Conservation (phyloP, 805 yeast genomes). For the Isabelozyma pseudorhagii region DNA sequence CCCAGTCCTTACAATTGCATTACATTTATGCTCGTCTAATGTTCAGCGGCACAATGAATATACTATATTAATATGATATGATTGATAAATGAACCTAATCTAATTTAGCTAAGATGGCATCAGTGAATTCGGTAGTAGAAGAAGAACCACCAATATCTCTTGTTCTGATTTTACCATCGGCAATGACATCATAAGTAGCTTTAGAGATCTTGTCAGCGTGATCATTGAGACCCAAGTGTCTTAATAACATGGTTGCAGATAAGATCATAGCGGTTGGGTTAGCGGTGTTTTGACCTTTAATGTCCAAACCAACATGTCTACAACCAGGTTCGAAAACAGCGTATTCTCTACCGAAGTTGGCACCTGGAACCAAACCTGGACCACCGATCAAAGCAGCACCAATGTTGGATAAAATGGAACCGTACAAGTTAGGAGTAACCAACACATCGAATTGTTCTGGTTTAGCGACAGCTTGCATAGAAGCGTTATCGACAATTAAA, state of each 20-base stretch:
- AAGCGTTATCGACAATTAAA: constrained; percentile 97
- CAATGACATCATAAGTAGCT: constrained; percentile 87
- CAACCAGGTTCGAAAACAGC: constrained; percentile 99
- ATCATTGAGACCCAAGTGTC: constrained; percentile 87
- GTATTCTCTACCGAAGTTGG: constrained; percentile 94
- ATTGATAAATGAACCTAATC: constrained; percentile 15
- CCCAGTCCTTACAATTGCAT: no score
- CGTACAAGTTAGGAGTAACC: constrained; percentile 97
- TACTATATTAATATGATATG: neutral
- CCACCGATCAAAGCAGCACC: constrained; percentile 98
- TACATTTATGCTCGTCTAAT: neutral
- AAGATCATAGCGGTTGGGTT: constrained; percentile 98
- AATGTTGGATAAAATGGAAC: constrained; percentile 94
- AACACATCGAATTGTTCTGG: constrained; percentile 98
- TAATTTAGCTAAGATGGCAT: constrained; percentile 79
- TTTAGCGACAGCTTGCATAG: constrained; percentile 98
- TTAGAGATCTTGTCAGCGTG: constrained; percentile 82
- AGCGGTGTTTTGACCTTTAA: constrained; percentile 90
- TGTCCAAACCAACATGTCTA: constrained; percentile 97
- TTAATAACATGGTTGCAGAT: constrained; percentile 85
- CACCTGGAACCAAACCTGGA: constrained; percentile 98
- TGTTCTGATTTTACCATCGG: constrained; percentile 83
- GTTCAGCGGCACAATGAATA: neutral
- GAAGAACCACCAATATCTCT: constrained; percentile 88
- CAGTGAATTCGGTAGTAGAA: constrained; percentile 91